phyloP scores from a whole-genome alignment of 805 yeast species.

The Zygotorulaspora sp. region DNA sequence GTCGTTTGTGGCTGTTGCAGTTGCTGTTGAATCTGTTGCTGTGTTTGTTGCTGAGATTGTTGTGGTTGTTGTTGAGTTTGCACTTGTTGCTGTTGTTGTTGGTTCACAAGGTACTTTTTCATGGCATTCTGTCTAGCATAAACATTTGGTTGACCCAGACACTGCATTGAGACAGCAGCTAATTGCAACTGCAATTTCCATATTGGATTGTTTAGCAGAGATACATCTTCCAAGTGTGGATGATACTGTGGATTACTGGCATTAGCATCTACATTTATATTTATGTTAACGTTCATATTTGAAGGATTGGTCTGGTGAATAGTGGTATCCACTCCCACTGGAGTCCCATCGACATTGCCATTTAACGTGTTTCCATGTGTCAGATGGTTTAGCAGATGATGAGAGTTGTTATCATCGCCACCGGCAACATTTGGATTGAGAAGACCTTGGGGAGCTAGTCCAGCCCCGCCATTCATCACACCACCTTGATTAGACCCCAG shows the following conservation, averaged over 20 bases:
- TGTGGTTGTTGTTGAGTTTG: constrained; percentile 14
- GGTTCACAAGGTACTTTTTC: constrained; percentile 32
- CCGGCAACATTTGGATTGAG: constrained; percentile 9
- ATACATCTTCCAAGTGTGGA: constrained; percentile 34
- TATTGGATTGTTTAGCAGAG: constrained; percentile 31
- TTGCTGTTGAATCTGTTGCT: constrained; percentile 29
- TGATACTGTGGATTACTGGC: constrained; percentile 34
- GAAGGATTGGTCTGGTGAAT: not conserved
- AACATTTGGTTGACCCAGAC: constrained; percentile 35
- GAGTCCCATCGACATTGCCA: constrained; percentile 8
- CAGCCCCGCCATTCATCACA: constrained; percentile 13
- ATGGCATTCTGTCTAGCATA: constrained; percentile 38
- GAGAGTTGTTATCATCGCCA: constrained; percentile 26
- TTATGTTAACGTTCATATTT: constrained; percentile 3
- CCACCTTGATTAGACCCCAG: constrained; percentile 10
- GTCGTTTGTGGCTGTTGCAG: constrained; percentile 28
- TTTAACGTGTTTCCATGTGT: constrained; percentile 10
- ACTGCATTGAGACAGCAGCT: constrained; percentile 32
- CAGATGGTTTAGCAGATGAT: constrained; percentile 22
- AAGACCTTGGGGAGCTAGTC: constrained; percentile 29
- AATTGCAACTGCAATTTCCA: constrained; percentile 37
- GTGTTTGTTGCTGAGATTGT: constrained; percentile 26
- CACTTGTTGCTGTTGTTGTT: constrained; percentile 19
- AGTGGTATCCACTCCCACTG: constrained; percentile 9
- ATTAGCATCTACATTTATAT: constrained; percentile 13